Base-by-base conservation (phyloP, 345 rosid genomes). In the Ceriops decandra region DNA sequence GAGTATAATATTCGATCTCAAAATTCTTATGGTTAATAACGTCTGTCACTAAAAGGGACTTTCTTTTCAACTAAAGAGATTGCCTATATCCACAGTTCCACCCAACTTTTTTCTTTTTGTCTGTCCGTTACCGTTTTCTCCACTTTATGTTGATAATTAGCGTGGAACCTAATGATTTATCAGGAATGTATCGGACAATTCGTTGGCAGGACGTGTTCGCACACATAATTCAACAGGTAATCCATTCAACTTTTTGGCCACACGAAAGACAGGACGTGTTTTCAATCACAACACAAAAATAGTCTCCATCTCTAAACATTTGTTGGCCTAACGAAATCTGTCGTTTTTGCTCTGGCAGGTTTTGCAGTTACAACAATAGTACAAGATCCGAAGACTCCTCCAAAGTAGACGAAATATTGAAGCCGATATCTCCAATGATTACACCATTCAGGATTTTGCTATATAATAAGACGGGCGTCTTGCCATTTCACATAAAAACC, bases 151-250 rank as follows among this genome's bases (percentile, higher is more conserved):
- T 59, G 31, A 32, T 22, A 32, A 65, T 11, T 21, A 7, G 16
- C 47, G 42, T 11, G 30, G 13, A 8, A 15, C 33, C 28, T 32
- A 15, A 54, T 69, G 64, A 6, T 68, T 47, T 32, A 46, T 71
- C 81, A 83, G 90, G 81, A 79, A 86, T 33, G 82, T 82, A 20
- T 77, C 86, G 6, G 67, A 77, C 58, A 86, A 82, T 57, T 16
- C 24, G 7, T 31, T 86, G 56, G 27, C 32, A 3, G 90, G 84
- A 33, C 80, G 76, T 20, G 68, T 74, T 62, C 77, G 21, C 5
- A 9, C 74, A 31, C n/a, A 21, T 16, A 69, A 79, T n/a, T 27
- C 73, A 20, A 71, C 66, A 67, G 74, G 84, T 83, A 80, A 62
- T n/a, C 32, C 58, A 7, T 52, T 19, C 35, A 22, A 4, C 57